Evolutionary conservation across 2,329 filamentous ascomycete genomes (phyloP), one percentile per base, ranked within the genome.

Genomic region (Cordyceps javanica): DNA sequence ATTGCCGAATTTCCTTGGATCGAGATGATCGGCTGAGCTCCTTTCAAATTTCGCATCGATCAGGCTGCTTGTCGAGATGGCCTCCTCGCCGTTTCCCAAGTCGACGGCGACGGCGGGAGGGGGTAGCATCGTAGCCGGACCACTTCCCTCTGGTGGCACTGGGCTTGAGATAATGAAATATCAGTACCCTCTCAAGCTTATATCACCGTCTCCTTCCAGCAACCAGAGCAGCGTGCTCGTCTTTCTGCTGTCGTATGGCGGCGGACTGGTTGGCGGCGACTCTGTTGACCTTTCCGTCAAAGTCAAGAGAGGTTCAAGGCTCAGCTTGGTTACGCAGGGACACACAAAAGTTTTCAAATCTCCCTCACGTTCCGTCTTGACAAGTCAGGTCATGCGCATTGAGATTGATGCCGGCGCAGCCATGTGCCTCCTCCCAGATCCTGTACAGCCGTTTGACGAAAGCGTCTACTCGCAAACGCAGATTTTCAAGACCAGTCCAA

Each of bases 291-390:
- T 99, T 26, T 76, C 78, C 21, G 81, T 96, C 60, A 79, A 81
- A 10, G 77, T 96, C 49, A 82, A 83, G 11, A 64, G 78, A 3
- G 73, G 75, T 2, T 87, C 90, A 5, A 86, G 85, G 60, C 81
- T 97, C 55, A 84, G 79, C 64, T 73, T 87, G 36, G 82, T 83
- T 60, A 87, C 84, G 0, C 84, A 87, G 76, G 93, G 93, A 54
- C 91, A 91, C 73, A 97, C 94, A 60, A 99, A 97, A 75, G 86
- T 99, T 65, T 97, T 96, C 81, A 96, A 94, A 69, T 89, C 91
- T 1, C 71, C 82, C 49, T 75, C 77, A 56, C 73, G 73, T 36
- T 74, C 81, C 42, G 71, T 82, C 13, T 69, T 82, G 46, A 88
- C 86, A 2, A 76, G 78, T 21, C 86, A 89, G 70, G 75, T 68